These are phyloP conservation scores for Silene latifolia DNA, from an alignment of 148 eudicot genomes.

Conservation along the genomic window DNA sequence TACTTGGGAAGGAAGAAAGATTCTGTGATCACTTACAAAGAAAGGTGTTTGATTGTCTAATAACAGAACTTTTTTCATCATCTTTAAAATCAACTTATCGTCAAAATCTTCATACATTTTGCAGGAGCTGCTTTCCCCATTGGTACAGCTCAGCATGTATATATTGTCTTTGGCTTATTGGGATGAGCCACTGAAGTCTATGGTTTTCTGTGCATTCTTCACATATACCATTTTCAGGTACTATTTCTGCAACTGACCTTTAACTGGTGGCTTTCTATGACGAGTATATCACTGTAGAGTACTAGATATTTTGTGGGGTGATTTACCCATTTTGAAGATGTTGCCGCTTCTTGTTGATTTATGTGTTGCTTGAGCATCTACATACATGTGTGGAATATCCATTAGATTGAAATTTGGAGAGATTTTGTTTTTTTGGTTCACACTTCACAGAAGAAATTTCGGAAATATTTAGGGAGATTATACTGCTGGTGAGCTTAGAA, in stretches of 20 bases:
- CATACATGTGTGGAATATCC: neutral
- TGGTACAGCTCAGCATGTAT: slow-evolving; percentile 42
- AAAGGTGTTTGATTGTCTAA: neutral
- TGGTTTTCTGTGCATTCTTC: slow-evolving; percentile 50
- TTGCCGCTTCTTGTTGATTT: neutral
- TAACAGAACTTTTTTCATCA: neutral
- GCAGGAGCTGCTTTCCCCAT: slow-evolving; percentile 85
- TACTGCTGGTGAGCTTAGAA: no score
- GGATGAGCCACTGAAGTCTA: slow-evolving; percentile 78
- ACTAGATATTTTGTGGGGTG: neutral
- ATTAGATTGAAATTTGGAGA: neutral
- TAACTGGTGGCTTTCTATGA: neutral
- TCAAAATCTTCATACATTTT: slow-evolving; percentile 2
- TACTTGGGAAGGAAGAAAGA: neutral
- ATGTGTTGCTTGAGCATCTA: neutral
- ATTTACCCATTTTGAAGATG: neutral
- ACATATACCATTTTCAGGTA: slow-evolving; percentile 64
- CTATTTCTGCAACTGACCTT: slow-evolving; percentile 1
- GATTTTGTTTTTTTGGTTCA: no score
- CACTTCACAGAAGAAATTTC: no score
- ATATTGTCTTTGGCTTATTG: slow-evolving; percentile 57
- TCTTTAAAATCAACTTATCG: neutral
- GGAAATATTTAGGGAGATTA: no score
- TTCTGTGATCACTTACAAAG: neutral
- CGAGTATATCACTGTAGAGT: neutral